Evolutionary conservation across 2,329 filamentous ascomycete genomes (phyloP).

Genomic region (Didymella sp.): DNA sequence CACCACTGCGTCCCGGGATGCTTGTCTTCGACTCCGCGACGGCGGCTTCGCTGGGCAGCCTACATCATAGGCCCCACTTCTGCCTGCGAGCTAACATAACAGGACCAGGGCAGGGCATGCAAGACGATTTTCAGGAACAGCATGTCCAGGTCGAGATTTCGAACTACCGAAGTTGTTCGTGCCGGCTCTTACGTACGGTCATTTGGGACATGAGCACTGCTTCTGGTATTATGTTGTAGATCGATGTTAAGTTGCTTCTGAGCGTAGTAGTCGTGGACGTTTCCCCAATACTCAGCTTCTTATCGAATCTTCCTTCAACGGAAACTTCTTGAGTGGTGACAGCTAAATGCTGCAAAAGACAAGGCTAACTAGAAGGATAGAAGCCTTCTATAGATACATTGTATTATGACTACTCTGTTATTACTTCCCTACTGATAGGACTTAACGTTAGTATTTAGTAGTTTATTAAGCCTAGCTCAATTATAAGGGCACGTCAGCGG

Average conservation of each 20-base stretch:
- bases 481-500: no score
- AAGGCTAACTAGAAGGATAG: no score
- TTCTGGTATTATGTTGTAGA: neutral
- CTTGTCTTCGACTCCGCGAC: neutral
- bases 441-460: no score
- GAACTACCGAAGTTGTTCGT: neutral
- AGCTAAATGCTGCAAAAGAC: no score
- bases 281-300: no score
- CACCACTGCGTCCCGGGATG: no score
- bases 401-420: no score
- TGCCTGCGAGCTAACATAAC: constrained; percentile 3
- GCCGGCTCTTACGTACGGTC: neutral
- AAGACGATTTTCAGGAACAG: constrained; percentile 18
- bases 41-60: constrained; percentile 5
- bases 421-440: no score
- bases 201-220: neutral
- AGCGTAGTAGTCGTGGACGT: neutral
- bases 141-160: constrained; percentile 6
- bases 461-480: no score
- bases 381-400: no score
- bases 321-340: no score
- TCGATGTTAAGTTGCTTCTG: neutral
- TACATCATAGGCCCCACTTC: constrained; percentile 18
- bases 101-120: constrained; percentile 9
- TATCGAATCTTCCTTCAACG: no score